These are phyloP conservation scores for Elsinoe arachidis DNA, from an alignment of 2,329 filamentous ascomycete genomes.

Conservation along the genomic window DNA sequence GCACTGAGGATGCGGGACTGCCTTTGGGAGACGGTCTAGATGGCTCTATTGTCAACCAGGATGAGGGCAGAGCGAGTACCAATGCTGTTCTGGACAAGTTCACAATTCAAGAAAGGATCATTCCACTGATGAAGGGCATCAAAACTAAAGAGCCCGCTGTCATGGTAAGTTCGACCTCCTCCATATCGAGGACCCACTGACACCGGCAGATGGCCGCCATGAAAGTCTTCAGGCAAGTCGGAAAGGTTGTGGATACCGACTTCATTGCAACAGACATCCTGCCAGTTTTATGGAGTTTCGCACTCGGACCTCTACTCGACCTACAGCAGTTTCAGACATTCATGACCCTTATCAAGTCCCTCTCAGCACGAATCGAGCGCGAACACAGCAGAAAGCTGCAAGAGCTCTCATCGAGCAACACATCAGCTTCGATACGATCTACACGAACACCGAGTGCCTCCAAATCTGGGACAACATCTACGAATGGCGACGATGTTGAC, in stretches of 20 bases:
- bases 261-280: conserved; percentile 88
- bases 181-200: not conserved
- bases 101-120: conserved; percentile 94
- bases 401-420: conserved; percentile 59
- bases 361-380: conserved; percentile 73
- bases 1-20: conserved; percentile 42
- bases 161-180: conserved; percentile 50
- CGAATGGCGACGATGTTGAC: conserved; percentile 57
- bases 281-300: conserved; percentile 85
- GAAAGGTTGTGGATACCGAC: conserved; percentile 72
- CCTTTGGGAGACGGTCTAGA: conserved; percentile 63
- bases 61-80: conserved; percentile 41
- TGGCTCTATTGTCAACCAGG: conserved; percentile 50
- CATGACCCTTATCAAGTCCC: conserved; percentile 75
- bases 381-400: conserved; percentile 85
- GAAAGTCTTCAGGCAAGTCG: conserved; percentile 75
- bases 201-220: conserved; percentile 63
- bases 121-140: conserved; percentile 82
- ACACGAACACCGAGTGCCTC: conserved; percentile 52
- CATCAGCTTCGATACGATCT: conserved; percentile 24
- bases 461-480: not conserved
- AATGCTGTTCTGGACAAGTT: conserved; percentile 86
- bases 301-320: conserved; percentile 78
- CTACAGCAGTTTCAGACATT: conserved; percentile 78
- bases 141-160: conserved; percentile 97